Percentiles rank a stretch among this genome's conserved stretches.
Evolutionary conservation across 106 monocot species (phyloP).

Genomic region (Phalaenopsis equestris): DNA sequence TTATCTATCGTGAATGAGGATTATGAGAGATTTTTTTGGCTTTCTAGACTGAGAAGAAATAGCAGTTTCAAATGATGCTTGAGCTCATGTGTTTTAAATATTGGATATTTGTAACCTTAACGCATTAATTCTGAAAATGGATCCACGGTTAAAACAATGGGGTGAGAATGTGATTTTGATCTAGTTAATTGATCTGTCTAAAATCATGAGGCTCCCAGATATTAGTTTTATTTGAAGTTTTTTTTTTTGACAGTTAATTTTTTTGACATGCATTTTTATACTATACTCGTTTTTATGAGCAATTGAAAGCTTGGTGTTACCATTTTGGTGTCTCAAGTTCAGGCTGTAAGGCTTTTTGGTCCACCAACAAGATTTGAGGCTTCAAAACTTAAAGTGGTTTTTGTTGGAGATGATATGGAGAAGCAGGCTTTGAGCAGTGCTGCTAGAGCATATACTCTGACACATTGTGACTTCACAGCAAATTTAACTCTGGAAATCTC

Average conservation of each 20-base stretch:
- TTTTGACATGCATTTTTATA: not conserved
- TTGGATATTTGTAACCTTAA: not conserved
- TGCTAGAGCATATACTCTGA: conserved; percentile 79
- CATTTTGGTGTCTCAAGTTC: conserved; percentile 12
- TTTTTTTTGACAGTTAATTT: not conserved
- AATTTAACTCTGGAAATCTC: conserved; percentile 73
- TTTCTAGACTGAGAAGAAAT: not conserved
- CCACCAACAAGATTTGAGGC: conserved; percentile 81
- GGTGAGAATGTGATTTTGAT: not conserved
- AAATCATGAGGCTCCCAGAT: too few species aligned
- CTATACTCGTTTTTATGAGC: not conserved
- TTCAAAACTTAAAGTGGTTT: conserved; percentile 77
- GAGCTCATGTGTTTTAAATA: not conserved
- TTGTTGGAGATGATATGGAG: conserved; percentile 49
- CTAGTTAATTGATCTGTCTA: not conserved
- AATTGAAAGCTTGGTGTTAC: not conserved
- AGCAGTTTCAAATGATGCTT: not conserved
- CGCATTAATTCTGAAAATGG: not conserved
- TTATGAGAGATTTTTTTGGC: not conserved
- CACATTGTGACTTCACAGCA: conserved; percentile 90
- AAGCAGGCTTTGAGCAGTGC: conserved; percentile 21
- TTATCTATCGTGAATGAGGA: not conserved
- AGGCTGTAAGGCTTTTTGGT: conserved; percentile 70
- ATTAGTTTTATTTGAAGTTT: not conserved
- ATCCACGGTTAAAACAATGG: not conserved